Conservation (phyloP, 1,139 yeast species). For the Kodamaea arcana region DNA sequence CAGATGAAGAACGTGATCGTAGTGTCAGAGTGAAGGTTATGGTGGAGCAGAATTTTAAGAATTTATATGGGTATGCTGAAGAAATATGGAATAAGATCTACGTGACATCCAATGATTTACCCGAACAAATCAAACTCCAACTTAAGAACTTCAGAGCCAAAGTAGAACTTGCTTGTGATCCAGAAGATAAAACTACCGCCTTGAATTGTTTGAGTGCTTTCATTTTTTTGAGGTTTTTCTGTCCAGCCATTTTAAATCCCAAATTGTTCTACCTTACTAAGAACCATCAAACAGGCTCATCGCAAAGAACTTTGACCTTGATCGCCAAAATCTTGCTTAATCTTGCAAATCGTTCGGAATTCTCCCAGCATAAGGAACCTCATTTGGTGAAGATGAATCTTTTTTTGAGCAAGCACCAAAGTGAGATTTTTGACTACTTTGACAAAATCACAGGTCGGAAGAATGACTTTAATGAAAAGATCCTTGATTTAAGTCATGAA, state of each 20-base stretch:
- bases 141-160: conserved; percentile 55
- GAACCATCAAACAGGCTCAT: conserved; percentile 63
- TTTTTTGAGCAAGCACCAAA: conserved; percentile 56
- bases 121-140: conserved; percentile 61
- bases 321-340: conserved; percentile 80
- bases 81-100: conserved; percentile 72
- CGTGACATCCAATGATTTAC: conserved; percentile 70
- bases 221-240: conserved; percentile 77
- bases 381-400: conserved; percentile 68
- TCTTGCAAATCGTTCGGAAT: conserved; percentile 70
- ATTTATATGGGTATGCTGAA: conserved; percentile 53
- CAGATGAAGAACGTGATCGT: conserved; percentile 30
- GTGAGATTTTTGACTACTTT: conserved; percentile 61
- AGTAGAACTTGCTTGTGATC: conserved; percentile 59
- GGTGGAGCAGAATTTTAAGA: conserved; percentile 49
- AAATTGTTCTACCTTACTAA: conserved; percentile 72
- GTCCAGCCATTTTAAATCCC: conserved; percentile 90
- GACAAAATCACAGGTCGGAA: conserved; percentile 70
- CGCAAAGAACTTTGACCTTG: conserved; percentile 74
- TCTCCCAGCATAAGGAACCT: conserved; percentile 77
- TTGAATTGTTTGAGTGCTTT: conserved; percentile 78
- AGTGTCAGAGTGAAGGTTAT: conserved; percentile 26
- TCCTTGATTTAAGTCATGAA: conserved; percentile 54
- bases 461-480: conserved; percentile 60
- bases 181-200: conserved; percentile 51